Base-by-base conservation (phyloP, 768 basidiomycete genomes). In the Termitomyces sp. region DNA sequence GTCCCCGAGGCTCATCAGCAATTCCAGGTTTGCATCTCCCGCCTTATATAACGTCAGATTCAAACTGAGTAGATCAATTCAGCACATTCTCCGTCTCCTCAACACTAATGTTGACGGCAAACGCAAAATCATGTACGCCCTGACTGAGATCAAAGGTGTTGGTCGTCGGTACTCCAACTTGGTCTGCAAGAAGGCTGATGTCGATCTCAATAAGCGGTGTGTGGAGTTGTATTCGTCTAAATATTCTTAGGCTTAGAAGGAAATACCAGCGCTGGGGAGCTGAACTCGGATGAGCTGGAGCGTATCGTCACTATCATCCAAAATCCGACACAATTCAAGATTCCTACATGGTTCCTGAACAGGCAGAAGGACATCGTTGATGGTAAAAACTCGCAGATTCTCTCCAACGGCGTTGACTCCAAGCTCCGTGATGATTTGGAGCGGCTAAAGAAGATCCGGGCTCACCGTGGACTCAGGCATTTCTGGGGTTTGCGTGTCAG, bases 91-190 rank as follows among this genome's bases (percentile, higher is more conserved):
- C 59, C 97, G 97, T 90, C 86, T 99, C 44, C 82, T 97, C 66
- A 98, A 98, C 84, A 98, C 97, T 73, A 98, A 98, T 81, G 97
- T 99, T 65, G 96, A 98, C 76, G 97, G 97, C 66, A 95, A 96
- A 74, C 88, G 97, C 68, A 99, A 99, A 82, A 90, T 99, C 75
- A 98, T 94, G 91, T 98, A 94, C 75, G 96, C 97, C 68, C 74
- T 98, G 81, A 98, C 97, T 47, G 97, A 99, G 82, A 99, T 99
- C 84, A 98, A 98, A 84, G 97, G 97, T 86, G 97, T 99, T 59
- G 97, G 97, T 68, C 89, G 97, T 63, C 90, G 97, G 53, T 99
- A 98, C 79, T 88, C 97, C 71, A 98, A 98, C 79, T 77, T 98
- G 68, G 96, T 98, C 66, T 98, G 97, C 87, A 98, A 98, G 80